A percentile compares a stretch with the other conserved stretches of the same genome.
These are phyloP conservation scores for Phytophthora idaei DNA, from an alignment of 352 stramenopile species.

Conservation along the genomic window DNA sequence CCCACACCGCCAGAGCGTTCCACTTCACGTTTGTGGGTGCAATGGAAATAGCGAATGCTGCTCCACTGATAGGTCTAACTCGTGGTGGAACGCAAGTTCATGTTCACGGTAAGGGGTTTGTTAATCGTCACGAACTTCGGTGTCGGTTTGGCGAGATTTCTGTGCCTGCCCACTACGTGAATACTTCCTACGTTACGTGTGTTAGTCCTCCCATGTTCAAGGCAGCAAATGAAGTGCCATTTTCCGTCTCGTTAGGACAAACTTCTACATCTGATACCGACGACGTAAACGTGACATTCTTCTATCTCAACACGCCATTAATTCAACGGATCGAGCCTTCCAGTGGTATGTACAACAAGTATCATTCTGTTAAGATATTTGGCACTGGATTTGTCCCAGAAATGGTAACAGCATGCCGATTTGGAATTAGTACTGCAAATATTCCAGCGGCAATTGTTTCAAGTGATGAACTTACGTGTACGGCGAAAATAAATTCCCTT, in stretches of 20 bases:
- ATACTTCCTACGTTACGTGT: slow-evolving; percentile 33
- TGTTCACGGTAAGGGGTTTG: slow-evolving; percentile 45
- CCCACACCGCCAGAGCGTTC: slow-evolving; percentile 22
- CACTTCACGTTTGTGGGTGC: slow-evolving; percentile 42
- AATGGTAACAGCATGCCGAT: slow-evolving; percentile 31
- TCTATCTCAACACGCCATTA: slow-evolving; percentile 36
- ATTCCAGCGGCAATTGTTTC: slow-evolving; percentile 27
- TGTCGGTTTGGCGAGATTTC: slow-evolving; percentile 43
- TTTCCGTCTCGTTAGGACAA: slow-evolving; percentile 37
- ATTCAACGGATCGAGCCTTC: slow-evolving; percentile 34
- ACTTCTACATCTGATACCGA: slow-evolving; percentile 15
- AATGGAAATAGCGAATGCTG: slow-evolving; percentile 36
- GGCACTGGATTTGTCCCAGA: slow-evolving; percentile 29
- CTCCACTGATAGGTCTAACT: slow-evolving; percentile 30
- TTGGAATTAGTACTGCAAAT: slow-evolving; percentile 25
- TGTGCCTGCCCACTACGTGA: slow-evolving; percentile 32
- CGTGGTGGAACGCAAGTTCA: slow-evolving; percentile 38
- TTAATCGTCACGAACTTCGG: slow-evolving; percentile 31
- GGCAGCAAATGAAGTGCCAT: slow-evolving; percentile 3
- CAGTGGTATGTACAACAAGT: slow-evolving; percentile 31
- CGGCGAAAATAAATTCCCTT: slow-evolving; percentile 19
- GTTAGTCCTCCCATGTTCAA: slow-evolving; percentile 40
- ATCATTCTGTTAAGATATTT: slow-evolving; percentile 23
- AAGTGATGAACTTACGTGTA: slow-evolving; percentile 20
- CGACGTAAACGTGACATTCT: slow-evolving; percentile 26